Percentiles rank a stretch among this genome's conserved stretches.
These are phyloP conservation scores for Pisolithus marmoratus DNA, from an alignment of 768 basidiomycete genomes.

Conservation along the genomic window DNA sequence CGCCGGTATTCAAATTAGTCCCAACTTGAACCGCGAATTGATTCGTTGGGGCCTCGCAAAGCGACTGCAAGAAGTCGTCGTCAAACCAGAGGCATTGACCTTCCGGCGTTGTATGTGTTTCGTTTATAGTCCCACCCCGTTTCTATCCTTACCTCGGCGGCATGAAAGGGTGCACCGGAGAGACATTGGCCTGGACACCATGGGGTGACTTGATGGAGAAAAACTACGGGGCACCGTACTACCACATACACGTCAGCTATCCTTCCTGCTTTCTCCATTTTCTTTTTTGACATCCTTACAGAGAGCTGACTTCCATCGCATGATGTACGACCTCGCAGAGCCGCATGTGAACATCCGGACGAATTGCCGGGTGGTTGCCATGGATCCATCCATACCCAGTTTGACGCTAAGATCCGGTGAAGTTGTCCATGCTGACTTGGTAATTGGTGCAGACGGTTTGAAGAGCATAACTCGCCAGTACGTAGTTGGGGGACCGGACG, in stretches of 20 bases:
- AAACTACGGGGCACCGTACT: conserved; percentile 29
- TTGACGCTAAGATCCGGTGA: conserved; percentile 40
- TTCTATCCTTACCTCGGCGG: not conserved
- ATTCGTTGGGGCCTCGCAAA: conserved; percentile 46
- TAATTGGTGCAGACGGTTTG: conserved; percentile 48
- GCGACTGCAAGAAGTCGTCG: conserved; percentile 31
- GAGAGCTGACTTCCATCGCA: conserved; percentile 43
- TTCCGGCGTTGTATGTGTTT: conserved; percentile 37
- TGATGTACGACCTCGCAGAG: conserved; percentile 32
- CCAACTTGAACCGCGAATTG: conserved; percentile 41
- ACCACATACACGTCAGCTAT: conserved; percentile 29
- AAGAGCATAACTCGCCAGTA: conserved; percentile 46
- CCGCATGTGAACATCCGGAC: conserved; percentile 34
- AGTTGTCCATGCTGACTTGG: conserved; percentile 37
- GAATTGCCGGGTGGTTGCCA: conserved; percentile 30
- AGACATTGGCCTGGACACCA: conserved; percentile 31
- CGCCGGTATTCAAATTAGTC: conserved; percentile 45
- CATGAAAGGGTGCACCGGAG: conserved; percentile 26
- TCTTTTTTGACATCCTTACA: conserved; percentile 1
- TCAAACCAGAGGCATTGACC: conserved; percentile 34
- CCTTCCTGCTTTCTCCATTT: not conserved
- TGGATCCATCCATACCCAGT: conserved; percentile 27
- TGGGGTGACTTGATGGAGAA: conserved; percentile 31
- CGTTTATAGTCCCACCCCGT: not conserved
- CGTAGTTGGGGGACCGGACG: conserved; percentile 42